Evolutionary conservation across 148 eudicot species (phyloP).

Genomic region (Dysphania ambrosioides): DNA sequence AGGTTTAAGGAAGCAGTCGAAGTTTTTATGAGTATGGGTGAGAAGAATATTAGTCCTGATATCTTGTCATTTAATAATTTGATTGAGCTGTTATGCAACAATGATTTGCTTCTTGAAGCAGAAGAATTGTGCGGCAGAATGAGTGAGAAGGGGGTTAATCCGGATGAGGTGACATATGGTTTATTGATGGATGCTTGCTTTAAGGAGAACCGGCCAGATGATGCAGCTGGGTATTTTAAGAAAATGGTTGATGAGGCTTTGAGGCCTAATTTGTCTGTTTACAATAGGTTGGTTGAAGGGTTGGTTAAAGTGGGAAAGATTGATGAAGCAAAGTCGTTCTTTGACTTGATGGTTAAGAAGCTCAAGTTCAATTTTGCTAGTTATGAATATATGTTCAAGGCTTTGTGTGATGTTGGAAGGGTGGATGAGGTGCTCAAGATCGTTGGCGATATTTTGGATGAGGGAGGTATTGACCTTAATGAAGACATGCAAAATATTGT

Average conservation of each 20-base stretch:
- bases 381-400: slow-evolving; percentile 73
- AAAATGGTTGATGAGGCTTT: slow-evolving; percentile 71
- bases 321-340: slow-evolving; percentile 82
- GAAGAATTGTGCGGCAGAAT: slow-evolving; percentile 76
- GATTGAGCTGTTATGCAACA: slow-evolving; percentile 67
- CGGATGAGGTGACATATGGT: slow-evolving; percentile 76
- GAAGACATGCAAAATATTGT: slow-evolving; percentile 73
- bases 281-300: slow-evolving; percentile 70
- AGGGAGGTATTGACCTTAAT: slow-evolving; percentile 66
- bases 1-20: slow-evolving; percentile 67
- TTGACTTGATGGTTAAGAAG: slow-evolving; percentile 84
- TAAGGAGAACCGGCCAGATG: slow-evolving; percentile 66
- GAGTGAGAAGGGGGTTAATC: slow-evolving; percentile 66
- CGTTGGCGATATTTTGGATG: slow-evolving; percentile 63
- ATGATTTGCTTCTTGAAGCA: slow-evolving; percentile 58
- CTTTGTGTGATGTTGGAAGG: slow-evolving; percentile 65
- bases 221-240: slow-evolving; percentile 73
- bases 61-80: slow-evolving; percentile 72
- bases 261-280: slow-evolving; percentile 74
- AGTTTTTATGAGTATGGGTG: slow-evolving; percentile 76
- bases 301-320: slow-evolving; percentile 71
- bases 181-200: slow-evolving; percentile 85
- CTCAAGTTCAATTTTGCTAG: slow-evolving; percentile 78
- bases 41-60: slow-evolving; percentile 76
- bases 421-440: slow-evolving; percentile 67